These are phyloP conservation scores for Trichoderma harzianum DNA, from an alignment of 2,329 filamentous ascomycete genomes.

Conservation along the genomic window DNA sequence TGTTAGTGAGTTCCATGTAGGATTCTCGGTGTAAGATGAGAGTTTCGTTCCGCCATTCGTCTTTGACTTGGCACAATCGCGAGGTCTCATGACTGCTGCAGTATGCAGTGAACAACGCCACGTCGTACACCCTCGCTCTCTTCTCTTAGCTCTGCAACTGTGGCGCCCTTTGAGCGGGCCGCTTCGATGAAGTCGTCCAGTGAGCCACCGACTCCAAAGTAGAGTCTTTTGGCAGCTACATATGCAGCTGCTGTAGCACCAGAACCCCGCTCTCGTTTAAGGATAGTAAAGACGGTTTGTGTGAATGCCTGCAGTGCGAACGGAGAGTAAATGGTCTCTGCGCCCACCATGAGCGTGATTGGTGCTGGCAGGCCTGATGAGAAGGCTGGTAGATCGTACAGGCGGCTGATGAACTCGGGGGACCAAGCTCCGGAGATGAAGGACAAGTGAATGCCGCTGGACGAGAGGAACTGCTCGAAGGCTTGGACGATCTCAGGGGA, in stretches of 20 bases:
- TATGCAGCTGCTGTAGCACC: slow-evolving; percentile 55
- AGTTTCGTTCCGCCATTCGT: not conserved
- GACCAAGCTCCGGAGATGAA: slow-evolving; percentile 78
- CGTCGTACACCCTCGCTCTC: slow-evolving; percentile 60
- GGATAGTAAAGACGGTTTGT: slow-evolving; percentile 59
- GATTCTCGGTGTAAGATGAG: not conserved
- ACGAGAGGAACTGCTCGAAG: slow-evolving; percentile 54
- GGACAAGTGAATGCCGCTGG: slow-evolving; percentile 52
- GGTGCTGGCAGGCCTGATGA: slow-evolving; percentile 13
- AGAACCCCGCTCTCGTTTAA: slow-evolving; percentile 43
- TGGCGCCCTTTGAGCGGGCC: slow-evolving; percentile 47
- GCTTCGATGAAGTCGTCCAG: slow-evolving; percentile 67
- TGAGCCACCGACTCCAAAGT: slow-evolving; percentile 81
- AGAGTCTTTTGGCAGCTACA: slow-evolving; percentile 73
- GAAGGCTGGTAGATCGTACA: slow-evolving; percentile 39
- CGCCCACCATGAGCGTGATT: slow-evolving; percentile 60
- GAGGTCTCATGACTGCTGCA: slow-evolving; percentile 25
- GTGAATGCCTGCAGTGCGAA: slow-evolving; percentile 67
- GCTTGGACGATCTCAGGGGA: slow-evolving; percentile 53
- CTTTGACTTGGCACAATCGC: not conserved
- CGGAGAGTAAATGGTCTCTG: slow-evolving; percentile 81
- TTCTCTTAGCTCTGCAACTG: slow-evolving; percentile 51
- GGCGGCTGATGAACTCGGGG: slow-evolving; percentile 56
- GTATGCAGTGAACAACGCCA: slow-evolving; percentile 53
- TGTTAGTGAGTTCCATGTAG: not conserved